Conservation (phyloP, 306 rosid species). For the Macrotyloma uniflorum region DNA sequence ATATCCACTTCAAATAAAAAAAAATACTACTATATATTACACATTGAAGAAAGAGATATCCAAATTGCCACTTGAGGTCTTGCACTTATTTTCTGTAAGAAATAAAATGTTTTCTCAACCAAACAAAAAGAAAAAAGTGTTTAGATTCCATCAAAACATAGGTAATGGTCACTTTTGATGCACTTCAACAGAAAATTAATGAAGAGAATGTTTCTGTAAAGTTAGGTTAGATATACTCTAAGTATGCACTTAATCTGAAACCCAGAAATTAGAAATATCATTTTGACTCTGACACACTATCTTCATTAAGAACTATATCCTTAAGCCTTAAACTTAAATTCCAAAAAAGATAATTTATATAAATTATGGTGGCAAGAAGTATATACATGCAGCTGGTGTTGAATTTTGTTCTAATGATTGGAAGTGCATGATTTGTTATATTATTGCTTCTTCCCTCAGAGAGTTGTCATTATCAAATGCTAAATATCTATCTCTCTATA, state of each 20-base stretch:
- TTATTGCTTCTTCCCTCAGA: neutral
- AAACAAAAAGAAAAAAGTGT: too few species aligned
- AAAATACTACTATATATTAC: too few species aligned
- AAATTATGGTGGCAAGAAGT: neutral
- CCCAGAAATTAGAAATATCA: neutral
- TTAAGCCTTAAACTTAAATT: neutral
- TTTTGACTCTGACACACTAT: too few species aligned
- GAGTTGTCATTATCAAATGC: conserved; percentile 11
- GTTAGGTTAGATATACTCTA: neutral
- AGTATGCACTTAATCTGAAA: neutral
- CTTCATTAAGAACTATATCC: neutral
- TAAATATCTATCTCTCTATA: conserved; percentile 2
- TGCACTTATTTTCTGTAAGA: too few species aligned
- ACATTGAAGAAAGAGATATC: too few species aligned
- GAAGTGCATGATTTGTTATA: conserved; percentile 4
- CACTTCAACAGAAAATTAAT: too few species aligned
- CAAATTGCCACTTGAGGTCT: too few species aligned
- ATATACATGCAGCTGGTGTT: neutral
- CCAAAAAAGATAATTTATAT: neutral
- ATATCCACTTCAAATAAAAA: too few species aligned
- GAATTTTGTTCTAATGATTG: conserved; percentile 18
- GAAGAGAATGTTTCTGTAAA: too few species aligned
- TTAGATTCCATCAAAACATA: too few species aligned
- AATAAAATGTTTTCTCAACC: too few species aligned
- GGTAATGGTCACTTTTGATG: too few species aligned